Percentiles rank a stretch among this genome's conserved stretches.
Conservation (phyloP, 1,284 basidiomycete species). For the Rhodofomes roseus region DNA sequence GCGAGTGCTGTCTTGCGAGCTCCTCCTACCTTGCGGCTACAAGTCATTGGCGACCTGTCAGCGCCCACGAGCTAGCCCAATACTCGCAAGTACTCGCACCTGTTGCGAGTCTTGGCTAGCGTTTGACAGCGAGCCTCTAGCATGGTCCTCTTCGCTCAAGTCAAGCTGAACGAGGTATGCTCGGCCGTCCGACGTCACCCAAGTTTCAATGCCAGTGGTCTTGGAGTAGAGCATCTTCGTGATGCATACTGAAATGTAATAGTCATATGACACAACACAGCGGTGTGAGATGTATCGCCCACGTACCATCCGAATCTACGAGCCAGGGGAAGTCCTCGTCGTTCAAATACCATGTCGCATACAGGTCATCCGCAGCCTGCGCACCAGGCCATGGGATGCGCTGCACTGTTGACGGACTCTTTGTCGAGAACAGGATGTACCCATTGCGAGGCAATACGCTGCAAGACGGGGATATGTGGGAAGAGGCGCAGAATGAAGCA, state of each 20-base stretch:
- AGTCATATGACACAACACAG: background rate
- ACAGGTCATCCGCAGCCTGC: conserved; percentile 35
- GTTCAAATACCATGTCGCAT: conserved; percentile 71
- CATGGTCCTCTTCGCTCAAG: conserved; percentile 16
- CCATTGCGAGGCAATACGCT: conserved; percentile 72
- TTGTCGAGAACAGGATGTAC: conserved; percentile 70
- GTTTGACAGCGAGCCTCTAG: conserved; percentile 15
- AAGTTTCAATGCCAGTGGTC: conserved; percentile 62
- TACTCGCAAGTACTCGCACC: background rate
- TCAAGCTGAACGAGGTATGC: conserved; percentile 70
- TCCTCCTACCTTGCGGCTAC: conserved; percentile 9
- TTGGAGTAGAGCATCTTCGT: conserved; percentile 54
- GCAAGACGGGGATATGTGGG: background rate
- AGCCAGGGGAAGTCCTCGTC: conserved; percentile 74
- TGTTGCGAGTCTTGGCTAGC: conserved; percentile 13
- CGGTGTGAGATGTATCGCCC: background rate
- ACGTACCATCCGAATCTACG: conserved; percentile 59
- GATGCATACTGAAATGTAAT: conserved; percentile 48
- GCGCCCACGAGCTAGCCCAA: no score
- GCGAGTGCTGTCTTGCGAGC: conserved; percentile 18
- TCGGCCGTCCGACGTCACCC: conserved; percentile 79
- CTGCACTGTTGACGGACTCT: conserved; percentile 67
- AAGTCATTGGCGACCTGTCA: background rate
- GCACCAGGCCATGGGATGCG: conserved; percentile 77
- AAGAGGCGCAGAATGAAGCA: conserved; percentile 25